A percentile compares a stretch with the other conserved stretches of the same genome.
phyloP scores from a whole-genome alignment of 2,329 filamentous ascomycete species.

The Aspergillus ochraceoroseus region DNA sequence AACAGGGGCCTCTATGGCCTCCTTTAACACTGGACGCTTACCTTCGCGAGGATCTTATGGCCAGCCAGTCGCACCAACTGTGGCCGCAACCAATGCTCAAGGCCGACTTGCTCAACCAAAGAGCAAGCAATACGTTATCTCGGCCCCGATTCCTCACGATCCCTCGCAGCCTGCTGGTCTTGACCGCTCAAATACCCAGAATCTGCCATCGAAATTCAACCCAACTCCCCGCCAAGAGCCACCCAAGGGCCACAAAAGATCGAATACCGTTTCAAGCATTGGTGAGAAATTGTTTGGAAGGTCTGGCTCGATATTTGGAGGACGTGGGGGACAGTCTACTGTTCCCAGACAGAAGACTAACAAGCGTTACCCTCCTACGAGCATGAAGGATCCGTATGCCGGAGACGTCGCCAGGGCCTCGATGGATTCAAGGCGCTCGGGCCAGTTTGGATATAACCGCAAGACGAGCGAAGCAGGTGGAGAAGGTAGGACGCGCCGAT shows the following conservation, averaged over 20 bases:
- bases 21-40: slow-evolving; percentile 55
- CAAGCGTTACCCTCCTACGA: slow-evolving; percentile 81
- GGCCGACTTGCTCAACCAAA: slow-evolving; percentile 82
- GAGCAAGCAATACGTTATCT: slow-evolving; percentile 66
- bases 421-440: slow-evolving; percentile 69
- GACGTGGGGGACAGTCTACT: slow-evolving; percentile 38
- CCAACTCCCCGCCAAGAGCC: slow-evolving; percentile 50
- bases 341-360: slow-evolving; percentile 45
- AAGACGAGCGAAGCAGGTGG: slow-evolving; percentile 64
- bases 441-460: slow-evolving; percentile 64
- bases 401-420: slow-evolving; percentile 59
- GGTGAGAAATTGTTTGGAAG: slow-evolving; percentile 80
- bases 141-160: slow-evolving; percentile 58
- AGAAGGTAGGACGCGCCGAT: slow-evolving; percentile 60
- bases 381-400: slow-evolving; percentile 71
- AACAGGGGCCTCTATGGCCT: slow-evolving; percentile 76
- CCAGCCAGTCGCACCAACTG: slow-evolving; percentile 78
- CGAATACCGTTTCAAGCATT: slow-evolving; percentile 72
- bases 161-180: slow-evolving; percentile 49
- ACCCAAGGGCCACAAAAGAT: slow-evolving; percentile 58
- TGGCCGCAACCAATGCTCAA: slow-evolving; percentile 83
- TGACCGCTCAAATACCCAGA: slow-evolving; percentile 57
- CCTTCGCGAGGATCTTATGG: slow-evolving; percentile 78
- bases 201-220: slow-evolving; percentile 56
- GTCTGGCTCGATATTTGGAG: slow-evolving; percentile 74